Conservation (phyloP, 495 filamentous ascomycete genomes). For the Neurospora discreta region DNA sequence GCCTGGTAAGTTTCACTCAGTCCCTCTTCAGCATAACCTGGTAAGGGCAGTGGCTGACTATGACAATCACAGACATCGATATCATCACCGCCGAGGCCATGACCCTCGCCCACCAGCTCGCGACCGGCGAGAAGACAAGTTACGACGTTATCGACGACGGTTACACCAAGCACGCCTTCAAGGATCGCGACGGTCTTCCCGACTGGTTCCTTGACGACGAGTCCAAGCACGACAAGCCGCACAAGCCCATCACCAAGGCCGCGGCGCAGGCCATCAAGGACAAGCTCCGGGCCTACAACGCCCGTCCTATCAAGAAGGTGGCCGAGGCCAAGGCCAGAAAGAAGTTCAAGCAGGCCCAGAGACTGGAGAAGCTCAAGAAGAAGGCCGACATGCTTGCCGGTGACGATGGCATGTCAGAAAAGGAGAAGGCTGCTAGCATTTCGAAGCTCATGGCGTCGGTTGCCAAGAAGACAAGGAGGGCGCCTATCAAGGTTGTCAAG, state of each 20-base stretch:
- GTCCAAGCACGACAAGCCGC: conserved; percentile 63
- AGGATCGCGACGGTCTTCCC: conserved; percentile 83
- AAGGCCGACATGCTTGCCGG: conserved; percentile 80
- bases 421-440: conserved; percentile 85
- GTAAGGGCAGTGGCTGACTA: conserved; percentile 18
- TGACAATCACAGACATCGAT: conserved; percentile 62
- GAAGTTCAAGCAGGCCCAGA: conserved; percentile 88
- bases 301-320: conserved; percentile 98
- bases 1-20: conserved; percentile 43
- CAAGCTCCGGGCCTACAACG: conserved; percentile 87
- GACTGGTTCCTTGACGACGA: conserved; percentile 99
- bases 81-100: conserved; percentile 99
- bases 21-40: conserved; percentile 1
- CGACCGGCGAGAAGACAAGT: conserved; percentile 68
- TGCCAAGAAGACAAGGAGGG: conserved; percentile 73
- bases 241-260: conserved; percentile 80
- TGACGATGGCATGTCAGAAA: conserved; percentile 85
- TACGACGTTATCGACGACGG: conserved; percentile 75
- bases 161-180: conserved; percentile 87
- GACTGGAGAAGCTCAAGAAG: conserved; percentile 86
- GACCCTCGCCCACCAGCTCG: conserved; percentile 90
- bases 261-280: conserved; percentile 91
- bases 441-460: conserved; percentile 70
- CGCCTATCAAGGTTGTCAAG: conserved; percentile 79
- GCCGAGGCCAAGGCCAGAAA: conserved; percentile 90